A percentile compares a stretch with the other conserved stretches of the same genome.
phyloP scores from a whole-genome alignment of 345 rosid species.

The Salix brachista region DNA sequence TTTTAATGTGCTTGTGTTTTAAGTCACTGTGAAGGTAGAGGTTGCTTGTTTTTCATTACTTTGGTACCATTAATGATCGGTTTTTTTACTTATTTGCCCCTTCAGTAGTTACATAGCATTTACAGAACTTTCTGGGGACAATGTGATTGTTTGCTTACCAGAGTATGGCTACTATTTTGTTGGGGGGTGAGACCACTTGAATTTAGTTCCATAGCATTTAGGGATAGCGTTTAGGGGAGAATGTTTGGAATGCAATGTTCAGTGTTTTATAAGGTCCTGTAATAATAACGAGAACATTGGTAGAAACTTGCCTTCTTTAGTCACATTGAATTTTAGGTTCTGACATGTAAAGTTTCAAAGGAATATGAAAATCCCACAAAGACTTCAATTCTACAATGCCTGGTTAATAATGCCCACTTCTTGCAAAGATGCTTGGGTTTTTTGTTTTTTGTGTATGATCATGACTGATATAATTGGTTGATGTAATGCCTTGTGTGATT shows the following conservation, averaged over 20 bases:
- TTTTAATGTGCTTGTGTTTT: conserved; percentile 1
- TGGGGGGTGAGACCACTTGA: neutral
- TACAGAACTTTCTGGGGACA: neutral
- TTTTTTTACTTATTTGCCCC: neutral
- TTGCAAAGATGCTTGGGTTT: too few relatives aligned
- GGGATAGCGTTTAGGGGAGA: too few relatives aligned
- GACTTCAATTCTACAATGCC: too few relatives aligned
- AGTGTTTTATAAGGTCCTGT: too few relatives aligned
- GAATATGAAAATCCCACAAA: neutral
- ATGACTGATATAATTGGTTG: too few relatives aligned
- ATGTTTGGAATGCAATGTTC: too few relatives aligned
- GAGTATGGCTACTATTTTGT: neutral
- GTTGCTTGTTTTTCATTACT: neutral
- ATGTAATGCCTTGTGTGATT: too few relatives aligned
- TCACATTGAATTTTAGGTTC: neutral
- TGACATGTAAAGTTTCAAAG: neutral
- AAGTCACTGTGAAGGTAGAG: neutral
- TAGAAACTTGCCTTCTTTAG: neutral
- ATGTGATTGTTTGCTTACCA: neutral
- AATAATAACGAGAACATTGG: neutral
- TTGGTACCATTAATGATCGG: neutral
- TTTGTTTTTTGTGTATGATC: too few relatives aligned
- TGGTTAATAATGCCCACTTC: too few relatives aligned
- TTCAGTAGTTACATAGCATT: neutral
- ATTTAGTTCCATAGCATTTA: too few relatives aligned